Base-by-base conservation (phyloP, 345 rosid genomes). In the Euphorbia lathyris region DNA sequence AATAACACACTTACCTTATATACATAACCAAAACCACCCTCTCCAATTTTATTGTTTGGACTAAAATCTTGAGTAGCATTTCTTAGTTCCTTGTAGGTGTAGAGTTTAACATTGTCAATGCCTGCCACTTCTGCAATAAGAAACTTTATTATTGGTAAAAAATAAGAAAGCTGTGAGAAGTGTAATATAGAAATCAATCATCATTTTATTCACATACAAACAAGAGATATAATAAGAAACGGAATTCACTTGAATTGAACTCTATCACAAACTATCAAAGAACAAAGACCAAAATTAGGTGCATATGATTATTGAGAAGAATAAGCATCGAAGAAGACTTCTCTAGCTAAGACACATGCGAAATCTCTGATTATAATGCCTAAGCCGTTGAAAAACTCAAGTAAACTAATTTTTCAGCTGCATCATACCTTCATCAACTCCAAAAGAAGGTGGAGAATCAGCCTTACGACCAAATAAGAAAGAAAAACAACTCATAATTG, bases 21-120 rank as follows among this genome's bases (percentile, higher is more conserved):
- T 30, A 95, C 99, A 68, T 88, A 83, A 77, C 99, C 99, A 65
- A 92, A 95, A 56, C 97, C 99, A 47, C 99, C 99, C 81, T 90
- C 99, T 40, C 99, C 99, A 76, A 95, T 88, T 77, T 95, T 90
- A 68, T 85, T 72, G 48, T 56, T 70, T 0, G 72, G 72, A 72
- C 85, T 83, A 75, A 95, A 95, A 82, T 85, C 96, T 48, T 83
- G 86, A 0, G 99, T 91, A 34, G 91, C 96, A 0, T 65, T 75
- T 74, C 82, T 82, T 77, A 95, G 73, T 79, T 88, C 91, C 81
- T 66, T 92, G 63, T 88, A 88, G 14, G 78, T 70, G 71, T 85
- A 95, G 62, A 83, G 67, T 79, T 81, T 90, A 48, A 81, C 85
- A 9, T 85, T 85, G 32, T 58, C 77, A 58, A 83, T 69, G 26